phyloP scores from a whole-genome alignment of 331 rosid species.

The Malus hybrid region DNA sequence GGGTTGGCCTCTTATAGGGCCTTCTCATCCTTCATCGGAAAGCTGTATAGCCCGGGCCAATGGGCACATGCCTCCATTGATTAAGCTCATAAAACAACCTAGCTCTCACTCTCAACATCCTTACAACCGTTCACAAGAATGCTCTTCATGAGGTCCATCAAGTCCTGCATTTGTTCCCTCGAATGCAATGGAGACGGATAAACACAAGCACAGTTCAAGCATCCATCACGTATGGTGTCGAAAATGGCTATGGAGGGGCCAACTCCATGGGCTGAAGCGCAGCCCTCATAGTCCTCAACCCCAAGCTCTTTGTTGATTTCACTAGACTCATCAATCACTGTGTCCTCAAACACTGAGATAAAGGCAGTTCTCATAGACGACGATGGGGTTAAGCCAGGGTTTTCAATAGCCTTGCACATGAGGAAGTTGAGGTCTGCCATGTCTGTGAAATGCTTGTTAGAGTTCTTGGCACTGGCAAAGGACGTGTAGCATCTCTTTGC shows the following conservation, averaged over 20 bases:
- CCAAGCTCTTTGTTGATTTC: constrained; percentile 38
- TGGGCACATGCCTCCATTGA: no score
- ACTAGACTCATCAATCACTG: constrained; percentile 32
- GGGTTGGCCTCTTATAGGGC: not conserved
- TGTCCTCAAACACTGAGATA: constrained; percentile 73
- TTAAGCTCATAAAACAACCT: not conserved
- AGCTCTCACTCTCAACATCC: constrained; percentile 8
- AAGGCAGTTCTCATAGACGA: constrained; percentile 69
- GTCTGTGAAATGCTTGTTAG: constrained; percentile 86
- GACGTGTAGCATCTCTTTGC: constrained; percentile 58
- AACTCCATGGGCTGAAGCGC: constrained; percentile 77
- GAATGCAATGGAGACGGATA: constrained; percentile 83
- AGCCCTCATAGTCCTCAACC: constrained; percentile 64
- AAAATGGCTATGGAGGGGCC: constrained; percentile 86
- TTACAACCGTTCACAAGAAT: constrained; percentile 44
- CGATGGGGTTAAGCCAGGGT: constrained; percentile 63
- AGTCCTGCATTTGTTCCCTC: constrained; percentile 64
- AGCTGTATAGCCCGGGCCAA: no score
- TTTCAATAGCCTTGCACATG: constrained; percentile 80
- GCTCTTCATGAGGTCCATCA: constrained; percentile 60
- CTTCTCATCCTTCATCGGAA: no score
- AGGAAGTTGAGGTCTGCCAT: constrained; percentile 92
- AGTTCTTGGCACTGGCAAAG: constrained; percentile 44
- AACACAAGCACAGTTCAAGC: constrained; percentile 57
- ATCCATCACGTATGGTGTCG: constrained; percentile 55